Conservation (phyloP, 257 asterid genomes). For the Solanum pinnatisectum region DNA sequence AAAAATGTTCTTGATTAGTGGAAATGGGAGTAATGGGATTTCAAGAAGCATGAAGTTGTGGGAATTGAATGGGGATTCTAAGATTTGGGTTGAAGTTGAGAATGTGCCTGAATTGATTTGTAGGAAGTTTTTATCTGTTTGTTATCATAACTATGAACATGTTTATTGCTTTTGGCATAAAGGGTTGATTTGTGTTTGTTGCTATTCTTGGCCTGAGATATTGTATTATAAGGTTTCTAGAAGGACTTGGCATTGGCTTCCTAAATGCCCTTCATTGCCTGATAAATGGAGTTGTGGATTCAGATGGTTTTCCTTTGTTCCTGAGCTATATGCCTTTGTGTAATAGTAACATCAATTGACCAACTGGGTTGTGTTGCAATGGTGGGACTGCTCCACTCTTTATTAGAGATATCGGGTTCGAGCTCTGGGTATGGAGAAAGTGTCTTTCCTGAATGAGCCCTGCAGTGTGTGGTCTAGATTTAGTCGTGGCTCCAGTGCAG, state of each 20-base stretch:
- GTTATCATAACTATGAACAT: conserved; percentile 75
- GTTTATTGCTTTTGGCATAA: conserved; percentile 76
- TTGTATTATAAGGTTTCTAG: conserved; percentile 46
- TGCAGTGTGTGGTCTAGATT: background rate
- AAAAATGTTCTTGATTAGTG: conserved; percentile 55
- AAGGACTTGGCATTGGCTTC: conserved; percentile 82
- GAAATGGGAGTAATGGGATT: conserved; percentile 53
- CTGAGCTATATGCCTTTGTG: conserved; percentile 34
- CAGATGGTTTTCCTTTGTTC: conserved; percentile 71
- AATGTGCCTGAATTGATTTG: conserved; percentile 53
- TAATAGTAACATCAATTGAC: background rate
- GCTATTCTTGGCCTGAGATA: conserved; percentile 81
- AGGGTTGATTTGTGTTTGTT: conserved; percentile 61
- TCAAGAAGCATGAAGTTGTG: conserved; percentile 57
- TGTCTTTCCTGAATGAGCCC: background rate
- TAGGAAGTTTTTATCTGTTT: conserved; percentile 48
- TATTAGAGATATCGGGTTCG: background rate
- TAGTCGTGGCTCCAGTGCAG: background rate
- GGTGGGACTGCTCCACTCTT: background rate
- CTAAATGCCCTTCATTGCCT: conserved; percentile 60
- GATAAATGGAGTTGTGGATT: conserved; percentile 87
- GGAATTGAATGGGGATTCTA: conserved; percentile 38
- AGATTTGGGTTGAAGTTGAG: conserved; percentile 44
- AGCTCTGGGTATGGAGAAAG: background rate
- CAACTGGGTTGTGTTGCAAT: background rate